These are phyloP conservation scores for Saccharomycopsis fibuligera DNA, from an alignment of 805 yeast genomes.

Conservation along the genomic window DNA sequence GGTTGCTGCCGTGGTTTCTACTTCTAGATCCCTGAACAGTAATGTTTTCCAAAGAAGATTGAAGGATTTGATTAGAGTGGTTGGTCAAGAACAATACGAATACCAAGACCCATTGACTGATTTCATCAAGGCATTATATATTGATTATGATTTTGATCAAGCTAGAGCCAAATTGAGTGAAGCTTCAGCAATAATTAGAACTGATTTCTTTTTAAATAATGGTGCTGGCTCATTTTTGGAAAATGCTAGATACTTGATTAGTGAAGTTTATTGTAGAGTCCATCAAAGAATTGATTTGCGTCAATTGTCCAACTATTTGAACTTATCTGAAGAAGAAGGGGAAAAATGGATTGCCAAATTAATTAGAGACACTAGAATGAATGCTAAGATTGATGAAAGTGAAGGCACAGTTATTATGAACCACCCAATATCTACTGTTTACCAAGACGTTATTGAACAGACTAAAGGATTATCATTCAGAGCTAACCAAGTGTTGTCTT, in stretches of 20 bases:
- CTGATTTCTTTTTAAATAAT: conserved; percentile 49
- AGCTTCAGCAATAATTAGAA: conserved; percentile 40
- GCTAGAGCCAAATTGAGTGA: conserved; percentile 43
- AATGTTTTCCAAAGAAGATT: conserved; percentile 43
- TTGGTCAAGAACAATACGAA: conserved; percentile 58
- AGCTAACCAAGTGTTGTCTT: conserved; percentile 49
- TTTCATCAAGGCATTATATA: conserved; percentile 47
- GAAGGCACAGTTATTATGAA: conserved; percentile 48
- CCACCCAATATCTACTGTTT: conserved; percentile 47
- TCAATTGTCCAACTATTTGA: conserved; percentile 38
- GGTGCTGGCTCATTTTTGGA: conserved; percentile 37
- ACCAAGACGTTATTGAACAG: conserved; percentile 64
- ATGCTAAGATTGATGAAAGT: conserved; percentile 47
- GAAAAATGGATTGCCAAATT: conserved; percentile 46
- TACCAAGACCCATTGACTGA: conserved; percentile 58
- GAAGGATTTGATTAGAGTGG: conserved; percentile 51
- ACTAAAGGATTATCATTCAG: conserved; percentile 60
- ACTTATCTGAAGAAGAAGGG: conserved; percentile 40
- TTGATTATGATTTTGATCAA: conserved; percentile 51
- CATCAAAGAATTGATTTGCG: conserved; percentile 44
- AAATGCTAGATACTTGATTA: conserved; percentile 43
- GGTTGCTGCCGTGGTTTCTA: conserved; percentile 50
- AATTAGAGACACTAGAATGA: conserved; percentile 43
- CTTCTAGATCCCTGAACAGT: conserved; percentile 27
- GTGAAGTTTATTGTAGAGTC: conserved; percentile 49